Evolutionary conservation across 768 basidiomycete genomes (phyloP).

Genomic region (Xerocomus brunneocitrinus): DNA sequence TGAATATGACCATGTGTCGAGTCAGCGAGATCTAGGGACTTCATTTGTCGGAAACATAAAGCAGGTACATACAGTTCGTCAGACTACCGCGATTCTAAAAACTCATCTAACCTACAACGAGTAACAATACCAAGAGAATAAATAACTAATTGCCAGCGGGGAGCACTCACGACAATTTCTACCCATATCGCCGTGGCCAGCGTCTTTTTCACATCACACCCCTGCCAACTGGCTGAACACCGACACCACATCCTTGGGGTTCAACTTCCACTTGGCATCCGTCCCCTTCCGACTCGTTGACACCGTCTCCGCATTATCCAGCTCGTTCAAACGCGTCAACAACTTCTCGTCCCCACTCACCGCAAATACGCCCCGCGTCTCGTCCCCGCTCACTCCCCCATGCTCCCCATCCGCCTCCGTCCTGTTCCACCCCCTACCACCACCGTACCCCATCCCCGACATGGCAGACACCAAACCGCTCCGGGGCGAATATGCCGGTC

Average conservation of each 20-base stretch:
- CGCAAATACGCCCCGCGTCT: slow-evolving; percentile 57
- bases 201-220: neutral
- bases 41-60: too few species aligned
- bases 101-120: neutral
- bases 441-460: slow-evolving; percentile 30
- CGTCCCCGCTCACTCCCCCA: slow-evolving; percentile 32
- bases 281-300: slow-evolving; percentile 71
- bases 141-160: neutral
- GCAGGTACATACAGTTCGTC: too few species aligned
- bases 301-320: slow-evolving; percentile 68
- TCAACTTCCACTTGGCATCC: slow-evolving; percentile 67
- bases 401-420: slow-evolving; percentile 8
- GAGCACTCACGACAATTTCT: neutral
- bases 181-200: neutral
- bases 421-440: neutral
- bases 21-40: too few species aligned
- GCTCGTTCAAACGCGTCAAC: slow-evolving; percentile 67
- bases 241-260: slow-evolving; percentile 32
- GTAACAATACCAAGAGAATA: neutral
- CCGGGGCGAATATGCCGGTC: slow-evolving; percentile 36
- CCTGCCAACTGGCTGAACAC: slow-evolving; percentile 26
- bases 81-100: neutral
- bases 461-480: slow-evolving; percentile 31
- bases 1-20: too few species aligned
- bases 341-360: slow-evolving; percentile 76